Evolutionary conservation across 371 early-diverging fungal genomes (phyloP).

Genomic region (Saksenaea vasiformis): DNA sequence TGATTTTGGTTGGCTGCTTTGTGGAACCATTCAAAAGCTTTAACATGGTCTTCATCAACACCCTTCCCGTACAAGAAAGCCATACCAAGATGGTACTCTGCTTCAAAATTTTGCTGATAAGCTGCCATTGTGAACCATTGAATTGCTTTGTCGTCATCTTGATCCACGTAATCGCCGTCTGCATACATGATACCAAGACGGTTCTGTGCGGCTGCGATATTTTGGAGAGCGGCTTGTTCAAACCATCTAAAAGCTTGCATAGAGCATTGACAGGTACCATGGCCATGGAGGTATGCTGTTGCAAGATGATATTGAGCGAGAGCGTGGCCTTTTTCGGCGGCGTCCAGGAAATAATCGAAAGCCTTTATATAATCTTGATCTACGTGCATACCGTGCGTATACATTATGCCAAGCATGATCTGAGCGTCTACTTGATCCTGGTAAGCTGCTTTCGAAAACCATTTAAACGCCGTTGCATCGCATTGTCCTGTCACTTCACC

Average conservation of each 20-base stretch:
- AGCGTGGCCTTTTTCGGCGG: constrained; percentile 67
- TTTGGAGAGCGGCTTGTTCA: constrained; percentile 58
- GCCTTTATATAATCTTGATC: constrained; percentile 58
- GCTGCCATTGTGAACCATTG: too few species aligned
- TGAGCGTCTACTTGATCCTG: constrained; percentile 72
- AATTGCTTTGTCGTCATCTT: too few species aligned
- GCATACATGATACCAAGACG: too few species aligned
- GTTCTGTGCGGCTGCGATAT: too few species aligned
- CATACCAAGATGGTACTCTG: too few species aligned
- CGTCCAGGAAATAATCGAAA: constrained; percentile 56
- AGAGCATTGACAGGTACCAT: constrained; percentile 59
- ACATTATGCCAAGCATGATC: constrained; percentile 82
- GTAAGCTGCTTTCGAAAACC: constrained; percentile 71
- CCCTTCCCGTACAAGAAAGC: too few species aligned
- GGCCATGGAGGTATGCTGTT: constrained; percentile 65
- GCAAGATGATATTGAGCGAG: constrained; percentile 69
- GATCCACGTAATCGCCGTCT: too few species aligned
- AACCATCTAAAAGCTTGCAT: constrained; percentile 69
- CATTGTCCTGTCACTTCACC: constrained; percentile 59
- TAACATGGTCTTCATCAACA: too few species aligned
- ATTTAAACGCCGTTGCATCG: constrained; percentile 62
- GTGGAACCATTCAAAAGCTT: too few species aligned
- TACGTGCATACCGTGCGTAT: constrained; percentile 76
- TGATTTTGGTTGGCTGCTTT: too few species aligned
- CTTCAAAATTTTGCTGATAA: too few species aligned